Evolutionary conservation across 1,139 yeast species (phyloP), one percentile per base, ranked within the genome.

Genomic region (Hanseniaspora uvarum): DNA sequence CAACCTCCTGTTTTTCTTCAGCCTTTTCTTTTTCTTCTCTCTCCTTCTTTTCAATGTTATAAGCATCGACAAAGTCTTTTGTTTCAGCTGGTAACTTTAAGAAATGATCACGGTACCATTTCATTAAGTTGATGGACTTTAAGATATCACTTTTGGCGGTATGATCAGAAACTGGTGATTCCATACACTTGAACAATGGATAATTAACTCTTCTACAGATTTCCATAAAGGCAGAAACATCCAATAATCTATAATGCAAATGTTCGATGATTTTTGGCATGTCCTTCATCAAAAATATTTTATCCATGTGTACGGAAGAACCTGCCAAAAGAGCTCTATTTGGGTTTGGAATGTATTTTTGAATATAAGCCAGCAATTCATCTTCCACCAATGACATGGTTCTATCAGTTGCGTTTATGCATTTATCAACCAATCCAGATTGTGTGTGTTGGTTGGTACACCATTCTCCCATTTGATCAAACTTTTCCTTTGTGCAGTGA

Each of bases 261-360:
- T 79, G 81, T 30, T 83, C 82, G 23, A 81, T 68, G 6, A 87
- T 81, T 48, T 73, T 66, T 0, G 97, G 97, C 70, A 92, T 81
- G 62, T 92, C 96, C 51, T 78, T 75, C 65, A 80, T 71, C 84
- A 94, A 77, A 68, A 92, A 94, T 56, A 84, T 74, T 57, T 88
- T 78, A 67, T 94, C 99, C 81, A 87, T 84, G 66, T 94, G 96
- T 26, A 94, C 80, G 0, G 95, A 78, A 63, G 89, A 92, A 1
- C 99, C 99, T 0, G 95, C 95, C 57, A 94, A 69, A 0, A 92
- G 68, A 0, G 86, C 96, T 4, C 67, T 64, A 7, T 77, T 72
- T 18, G 72, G 69, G n/a, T 71, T 73, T 1, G 79, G 77, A 12
- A 86, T 73, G 61, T 75, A 77, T 58, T 71, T 71, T 59, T 74